These are phyloP conservation scores for Chalciporus chontae DNA, from an alignment of 768 basidiomycete species.

Conservation along the genomic window DNA sequence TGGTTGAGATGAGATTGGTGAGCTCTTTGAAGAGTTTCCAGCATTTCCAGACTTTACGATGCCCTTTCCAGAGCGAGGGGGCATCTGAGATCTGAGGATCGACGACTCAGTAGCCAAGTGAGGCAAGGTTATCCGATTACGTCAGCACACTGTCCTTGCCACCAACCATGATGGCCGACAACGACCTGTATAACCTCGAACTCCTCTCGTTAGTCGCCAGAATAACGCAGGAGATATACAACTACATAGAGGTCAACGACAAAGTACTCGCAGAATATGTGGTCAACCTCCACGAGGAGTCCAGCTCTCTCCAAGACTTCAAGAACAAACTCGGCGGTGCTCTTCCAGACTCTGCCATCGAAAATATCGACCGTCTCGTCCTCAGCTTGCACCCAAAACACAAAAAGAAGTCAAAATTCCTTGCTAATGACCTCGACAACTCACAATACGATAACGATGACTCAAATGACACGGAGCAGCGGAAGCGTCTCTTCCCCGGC, in stretches of 20 bases:
- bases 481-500: slow-evolving; percentile 87
- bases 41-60: slow-evolving; percentile 88
- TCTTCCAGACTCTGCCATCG: slow-evolving; percentile 87
- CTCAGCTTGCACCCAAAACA: slow-evolving; percentile 94
- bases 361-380: slow-evolving; percentile 92
- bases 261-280: slow-evolving; percentile 95
- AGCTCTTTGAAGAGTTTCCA: slow-evolving; percentile 74
- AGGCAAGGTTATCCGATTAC: too few relatives aligned
- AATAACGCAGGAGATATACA: slow-evolving; percentile 90
- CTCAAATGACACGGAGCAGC: slow-evolving; percentile 62
- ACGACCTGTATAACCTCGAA: slow-evolving; percentile 90
- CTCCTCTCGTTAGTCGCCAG: slow-evolving; percentile 86
- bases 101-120: too few relatives aligned
- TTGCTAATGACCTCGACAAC: slow-evolving; percentile 36
- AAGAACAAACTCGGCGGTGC: slow-evolving; percentile 73
- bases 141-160: slow-evolving; percentile 15
- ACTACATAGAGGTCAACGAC: slow-evolving; percentile 81
- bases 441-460: slow-evolving; percentile 28
- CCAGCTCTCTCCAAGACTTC: slow-evolving; percentile 76
- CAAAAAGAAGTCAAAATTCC: slow-evolving; percentile 58
- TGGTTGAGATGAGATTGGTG: slow-evolving; percentile 13
- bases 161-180: slow-evolving; percentile 50
- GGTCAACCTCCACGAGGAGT: slow-evolving; percentile 82
- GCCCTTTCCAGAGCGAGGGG: slow-evolving; percentile 53
- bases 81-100: slow-evolving; percentile 38